Conservation (phyloP, 257 asterid genomes). For the Scutellaria galericulata region DNA sequence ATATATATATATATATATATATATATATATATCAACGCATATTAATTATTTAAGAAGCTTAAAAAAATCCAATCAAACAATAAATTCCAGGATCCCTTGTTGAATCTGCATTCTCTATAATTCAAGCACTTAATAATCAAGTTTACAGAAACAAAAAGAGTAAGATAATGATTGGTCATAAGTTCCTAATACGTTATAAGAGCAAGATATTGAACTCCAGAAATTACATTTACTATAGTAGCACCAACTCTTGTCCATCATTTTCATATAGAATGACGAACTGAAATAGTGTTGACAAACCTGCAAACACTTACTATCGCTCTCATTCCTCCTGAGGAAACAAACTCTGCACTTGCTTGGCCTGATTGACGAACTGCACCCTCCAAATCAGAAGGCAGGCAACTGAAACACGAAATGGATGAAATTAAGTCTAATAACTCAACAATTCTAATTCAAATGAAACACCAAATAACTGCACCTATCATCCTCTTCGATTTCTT, state of each 20-base stretch:
- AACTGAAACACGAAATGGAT: slow-evolving; percentile 57
- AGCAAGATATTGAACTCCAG: background rate
- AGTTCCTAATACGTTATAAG: background rate
- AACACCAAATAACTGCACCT: slow-evolving; percentile 44
- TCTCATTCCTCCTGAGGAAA: slow-evolving; percentile 85
- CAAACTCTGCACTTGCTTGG: slow-evolving; percentile 80
- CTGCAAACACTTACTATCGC: slow-evolving; percentile 66
- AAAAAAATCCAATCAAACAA: slow-evolving; percentile 1
- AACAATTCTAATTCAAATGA: background rate
- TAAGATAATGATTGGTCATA: background rate
- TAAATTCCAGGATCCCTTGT: background rate
- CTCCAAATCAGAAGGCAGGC: slow-evolving; percentile 92
- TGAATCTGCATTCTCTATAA: slow-evolving; percentile 5
- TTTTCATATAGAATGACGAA: slow-evolving; percentile 22
- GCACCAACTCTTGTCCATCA: background rate
- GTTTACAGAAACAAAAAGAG: background rate
- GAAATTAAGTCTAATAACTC: background rate
- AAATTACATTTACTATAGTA: background rate
- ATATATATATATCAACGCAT: too few relatives aligned
- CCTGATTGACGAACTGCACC: slow-evolving; percentile 95
- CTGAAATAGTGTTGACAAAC: slow-evolving; percentile 3
- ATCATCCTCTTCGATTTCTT: slow-evolving; percentile 72
- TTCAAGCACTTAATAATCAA: too few relatives aligned
- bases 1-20: too few relatives aligned
- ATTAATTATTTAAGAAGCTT: background rate